These are phyloP conservation scores for Neospermospora avenae DNA, from an alignment of 2,329 filamentous ascomycete species.

Conservation along the genomic window DNA sequence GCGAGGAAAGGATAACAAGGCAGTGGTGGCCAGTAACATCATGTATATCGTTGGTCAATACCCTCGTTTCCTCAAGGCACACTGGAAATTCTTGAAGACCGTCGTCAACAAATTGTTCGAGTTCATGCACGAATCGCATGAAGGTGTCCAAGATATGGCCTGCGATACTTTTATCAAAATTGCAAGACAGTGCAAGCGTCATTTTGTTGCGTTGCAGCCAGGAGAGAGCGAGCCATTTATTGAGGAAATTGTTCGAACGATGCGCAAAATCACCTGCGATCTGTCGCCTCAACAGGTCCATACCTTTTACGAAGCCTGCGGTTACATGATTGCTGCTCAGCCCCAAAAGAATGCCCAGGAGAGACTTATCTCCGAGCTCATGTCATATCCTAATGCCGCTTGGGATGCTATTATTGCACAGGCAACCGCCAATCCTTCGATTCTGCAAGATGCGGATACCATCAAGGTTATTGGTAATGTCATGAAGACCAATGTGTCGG, in stretches of 20 bases:
- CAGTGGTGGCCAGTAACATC: constrained; percentile 97
- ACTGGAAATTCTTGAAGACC: constrained; percentile 99
- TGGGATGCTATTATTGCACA: constrained; percentile 94
- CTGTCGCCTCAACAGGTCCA: constrained; percentile 95
- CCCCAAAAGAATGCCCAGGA: constrained; percentile 94
- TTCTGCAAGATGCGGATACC: constrained; percentile 86
- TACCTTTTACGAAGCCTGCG: constrained; percentile 98
- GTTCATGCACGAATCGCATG: constrained; percentile 99
- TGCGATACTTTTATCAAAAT: constrained; percentile 99
- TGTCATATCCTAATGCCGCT: constrained; percentile 88
- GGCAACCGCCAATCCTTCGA: constrained; percentile 79
- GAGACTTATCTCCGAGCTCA: constrained; percentile 83
- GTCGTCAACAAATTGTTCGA: constrained; percentile 99
- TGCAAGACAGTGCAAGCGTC: constrained; percentile 93
- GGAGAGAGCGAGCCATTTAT: constrained; percentile 96
- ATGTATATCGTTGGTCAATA: constrained; percentile 99
- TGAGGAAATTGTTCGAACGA: constrained; percentile 93
- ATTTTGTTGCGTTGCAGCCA: constrained; percentile 94
- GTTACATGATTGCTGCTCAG: constrained; percentile 98
- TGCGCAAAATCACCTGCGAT: constrained; percentile 94
- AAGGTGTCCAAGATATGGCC: constrained; percentile 99
- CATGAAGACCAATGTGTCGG: constrained; percentile 99
- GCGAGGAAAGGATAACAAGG: constrained; percentile 98
- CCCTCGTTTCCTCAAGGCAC: constrained; percentile 94
- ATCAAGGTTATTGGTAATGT: constrained; percentile 99